phyloP scores from a whole-genome alignment of 1,139 yeast genomes.

The Debaryomycetaceae sp. region DNA sequence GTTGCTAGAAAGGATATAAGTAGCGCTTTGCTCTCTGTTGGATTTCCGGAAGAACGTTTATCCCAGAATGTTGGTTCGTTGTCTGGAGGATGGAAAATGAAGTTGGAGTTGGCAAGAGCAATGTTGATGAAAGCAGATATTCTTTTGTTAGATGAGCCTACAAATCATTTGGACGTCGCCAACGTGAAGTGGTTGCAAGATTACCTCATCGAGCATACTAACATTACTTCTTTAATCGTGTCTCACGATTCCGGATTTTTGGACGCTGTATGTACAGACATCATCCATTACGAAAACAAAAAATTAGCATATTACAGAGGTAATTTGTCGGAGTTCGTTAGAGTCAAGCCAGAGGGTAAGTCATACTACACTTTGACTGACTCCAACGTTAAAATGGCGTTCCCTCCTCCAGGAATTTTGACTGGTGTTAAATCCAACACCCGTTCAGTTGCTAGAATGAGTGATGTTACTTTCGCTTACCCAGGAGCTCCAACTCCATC shows the following conservation, averaged over 20 bases:
- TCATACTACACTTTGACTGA: slow-evolving; percentile 95
- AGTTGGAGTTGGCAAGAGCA: slow-evolving; percentile 95
- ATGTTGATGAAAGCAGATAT: slow-evolving; percentile 98
- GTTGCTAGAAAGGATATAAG: slow-evolving; percentile 70
- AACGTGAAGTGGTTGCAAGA: slow-evolving; percentile 94
- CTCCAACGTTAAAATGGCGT: slow-evolving; percentile 90
- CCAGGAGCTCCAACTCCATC: slow-evolving; percentile 91
- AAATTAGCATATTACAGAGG: slow-evolving; percentile 95
- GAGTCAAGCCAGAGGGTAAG: slow-evolving; percentile 92
- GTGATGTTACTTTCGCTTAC: slow-evolving; percentile 80
- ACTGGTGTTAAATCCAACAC: slow-evolving; percentile 95
- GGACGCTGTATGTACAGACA: slow-evolving; percentile 94
- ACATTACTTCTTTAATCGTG: slow-evolving; percentile 90
- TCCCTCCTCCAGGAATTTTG: slow-evolving; percentile 97
- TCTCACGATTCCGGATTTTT: slow-evolving; percentile 97
- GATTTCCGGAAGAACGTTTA: slow-evolving; percentile 87
- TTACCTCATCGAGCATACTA: slow-evolving; percentile 73
- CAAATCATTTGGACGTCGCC: slow-evolving; percentile 93
- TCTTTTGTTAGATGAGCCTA: slow-evolving; percentile 92
- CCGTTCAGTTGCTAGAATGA: slow-evolving; percentile 90
- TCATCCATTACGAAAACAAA: slow-evolving; percentile 93
- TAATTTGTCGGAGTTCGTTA: slow-evolving; percentile 87
- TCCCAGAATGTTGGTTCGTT: slow-evolving; percentile 88
- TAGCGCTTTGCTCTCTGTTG: slow-evolving; percentile 75
- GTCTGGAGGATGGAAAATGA: slow-evolving; percentile 99